Conservation (phyloP, 73 alveolate genomes). For the Uronychia setigera region DNA sequence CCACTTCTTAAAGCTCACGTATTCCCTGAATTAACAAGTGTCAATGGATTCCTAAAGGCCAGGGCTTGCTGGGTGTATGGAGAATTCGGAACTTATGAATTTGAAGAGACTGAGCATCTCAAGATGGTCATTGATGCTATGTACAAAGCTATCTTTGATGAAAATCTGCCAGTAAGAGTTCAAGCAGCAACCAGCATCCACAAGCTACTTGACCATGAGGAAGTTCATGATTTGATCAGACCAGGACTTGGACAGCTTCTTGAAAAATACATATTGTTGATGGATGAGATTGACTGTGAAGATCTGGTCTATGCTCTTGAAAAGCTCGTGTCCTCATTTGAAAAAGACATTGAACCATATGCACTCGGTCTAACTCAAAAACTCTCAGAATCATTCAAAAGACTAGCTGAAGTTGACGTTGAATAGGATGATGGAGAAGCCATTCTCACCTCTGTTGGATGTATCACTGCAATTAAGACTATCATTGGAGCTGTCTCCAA, state of each 20-base stretch:
- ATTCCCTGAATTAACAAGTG: constrained; percentile 69
- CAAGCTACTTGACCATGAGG: constrained; percentile 59
- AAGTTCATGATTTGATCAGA: constrained; percentile 59
- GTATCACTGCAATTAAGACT: constrained; percentile 81
- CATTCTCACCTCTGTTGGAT: constrained; percentile 76
- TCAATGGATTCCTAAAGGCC: constrained; percentile 73
- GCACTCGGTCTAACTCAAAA: constrained; percentile 78
- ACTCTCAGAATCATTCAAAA: constrained; percentile 59
- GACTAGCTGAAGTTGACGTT: constrained; percentile 46
- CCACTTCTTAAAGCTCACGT: constrained; percentile 62
- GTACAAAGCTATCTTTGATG: constrained; percentile 45
- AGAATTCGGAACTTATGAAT: constrained; percentile 68
- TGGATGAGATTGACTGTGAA: constrained; percentile 86
- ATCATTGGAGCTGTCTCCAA: constrained; percentile 63
- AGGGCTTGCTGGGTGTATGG: constrained; percentile 86
- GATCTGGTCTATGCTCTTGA: constrained; percentile 86
- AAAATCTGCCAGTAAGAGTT: constrained; percentile 81
- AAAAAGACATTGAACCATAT: constrained; percentile 79
- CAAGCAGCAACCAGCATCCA: constrained; percentile 77
- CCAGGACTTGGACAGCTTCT: constrained; percentile 70
- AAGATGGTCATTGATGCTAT: constrained; percentile 35
- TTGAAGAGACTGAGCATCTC: constrained; percentile 55
- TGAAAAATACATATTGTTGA: constrained; percentile 68
- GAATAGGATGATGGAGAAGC: constrained; percentile 81
- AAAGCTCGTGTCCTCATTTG: constrained; percentile 77